Base-by-base conservation (phyloP, 768 basidiomycete species). In the Lactarius akahatsu region DNA sequence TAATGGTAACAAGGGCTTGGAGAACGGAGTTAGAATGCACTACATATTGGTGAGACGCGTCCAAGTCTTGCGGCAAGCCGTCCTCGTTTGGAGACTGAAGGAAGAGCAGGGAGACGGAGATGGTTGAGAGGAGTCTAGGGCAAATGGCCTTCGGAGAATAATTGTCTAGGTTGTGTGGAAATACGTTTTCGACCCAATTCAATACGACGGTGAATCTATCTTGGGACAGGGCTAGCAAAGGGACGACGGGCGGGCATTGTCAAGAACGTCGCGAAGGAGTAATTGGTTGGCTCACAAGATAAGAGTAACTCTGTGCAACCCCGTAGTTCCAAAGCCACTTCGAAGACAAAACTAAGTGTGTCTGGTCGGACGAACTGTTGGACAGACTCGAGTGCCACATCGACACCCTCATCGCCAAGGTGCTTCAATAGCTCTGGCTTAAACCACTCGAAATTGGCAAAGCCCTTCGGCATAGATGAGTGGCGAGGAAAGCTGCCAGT, bases 301-400 rank as follows among this genome's bases (percentile, higher is more conserved):
- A 67, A 30, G 28, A 67, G 66, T 41, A 67, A 63, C 36, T 67
- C 66, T 8, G 59, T 28, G 52, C 62, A 67, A 11, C 66, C 62
- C 11, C 20, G 57, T 38, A 58, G 43, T 54, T 59, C 58, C 8
- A 67, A 47, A 16, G 66, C 62, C 3, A 59, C 62, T 43, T 67
- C 58, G 23, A 67, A n/a, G n/a, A 67, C 52, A 32, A 56, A 63
- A 20, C 10, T 18, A 11, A 67, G 26, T 20, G 66, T 63, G 2
- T 60, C 62, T 13, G 40, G 43, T 40, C 52, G 62, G 45, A 67
- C 18, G 36, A 59, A 67, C 15, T 40, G 62, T 30, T 67, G 52
- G 1, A 59, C 8, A 30, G n/a, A 45, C 4, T 47, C 7, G 43
- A 67, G 57, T 30, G 62, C 66, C 66, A 59, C 50, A 59, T 55